Conservation (phyloP, 2,329 filamentous ascomycete species). For the Hypoxylon sp. region DNA sequence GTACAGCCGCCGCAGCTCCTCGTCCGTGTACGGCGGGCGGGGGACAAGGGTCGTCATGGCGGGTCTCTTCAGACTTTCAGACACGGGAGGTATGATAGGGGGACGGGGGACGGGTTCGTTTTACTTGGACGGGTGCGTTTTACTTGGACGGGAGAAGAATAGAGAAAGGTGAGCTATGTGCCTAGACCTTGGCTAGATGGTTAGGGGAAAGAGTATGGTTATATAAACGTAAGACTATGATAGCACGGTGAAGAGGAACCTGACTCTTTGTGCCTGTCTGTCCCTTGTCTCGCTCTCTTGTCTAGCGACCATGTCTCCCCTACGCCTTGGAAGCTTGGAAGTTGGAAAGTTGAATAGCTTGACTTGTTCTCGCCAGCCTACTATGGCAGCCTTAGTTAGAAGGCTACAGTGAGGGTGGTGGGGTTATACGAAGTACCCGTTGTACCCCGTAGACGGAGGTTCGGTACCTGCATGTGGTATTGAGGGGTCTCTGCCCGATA, state of each 20-base stretch:
- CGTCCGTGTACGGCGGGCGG: constrained; percentile 77
- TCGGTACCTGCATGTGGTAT: too few relatives aligned
- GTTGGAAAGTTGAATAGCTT: not conserved
- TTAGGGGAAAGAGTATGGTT: not conserved
- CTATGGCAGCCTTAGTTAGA: not conserved
- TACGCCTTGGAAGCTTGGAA: not conserved
- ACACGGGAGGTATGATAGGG: not conserved
- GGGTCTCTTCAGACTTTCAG: not conserved
- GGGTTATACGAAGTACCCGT: too few relatives aligned
- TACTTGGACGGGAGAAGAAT: not conserved
- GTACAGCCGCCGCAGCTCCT: constrained; percentile 84
- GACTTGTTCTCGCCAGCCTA: too few relatives aligned
- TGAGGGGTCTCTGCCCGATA: too few relatives aligned
- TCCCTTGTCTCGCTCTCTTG: too few relatives aligned
- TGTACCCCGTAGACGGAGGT: too few relatives aligned
- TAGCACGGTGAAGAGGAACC: not conserved
- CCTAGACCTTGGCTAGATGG: too few relatives aligned
- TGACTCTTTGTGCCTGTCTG: constrained; percentile 6
- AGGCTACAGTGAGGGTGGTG: not conserved
- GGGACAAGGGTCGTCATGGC: constrained; percentile 81
- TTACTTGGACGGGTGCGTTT: too few relatives aligned
- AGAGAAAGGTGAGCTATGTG: not conserved
- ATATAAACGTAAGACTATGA: not conserved
- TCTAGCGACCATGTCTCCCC: not conserved
- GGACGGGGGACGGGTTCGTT: not conserved